Conservation (phyloP, 1,139 yeast genomes). For the Hansenula sp. region DNA sequence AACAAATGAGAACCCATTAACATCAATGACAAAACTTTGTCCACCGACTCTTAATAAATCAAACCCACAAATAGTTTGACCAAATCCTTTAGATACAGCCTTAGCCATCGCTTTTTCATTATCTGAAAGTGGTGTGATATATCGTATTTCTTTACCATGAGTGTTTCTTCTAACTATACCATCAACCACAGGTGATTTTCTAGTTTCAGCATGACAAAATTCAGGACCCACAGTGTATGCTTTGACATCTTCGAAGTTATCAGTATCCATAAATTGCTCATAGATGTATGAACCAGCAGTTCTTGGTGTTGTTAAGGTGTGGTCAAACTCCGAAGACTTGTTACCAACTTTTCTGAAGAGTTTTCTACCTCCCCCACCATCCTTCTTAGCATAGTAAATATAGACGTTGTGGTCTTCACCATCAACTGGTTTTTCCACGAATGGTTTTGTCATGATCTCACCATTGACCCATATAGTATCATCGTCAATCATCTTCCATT, state of each 20-base stretch:
- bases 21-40: conserved; percentile 89
- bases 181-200: conserved; percentile 98
- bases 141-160: conserved; percentile 94
- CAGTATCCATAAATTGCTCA: conserved; percentile 96
- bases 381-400: conserved; percentile 80
- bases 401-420: conserved; percentile 98
- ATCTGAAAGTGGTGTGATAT: conserved; percentile 71
- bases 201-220: conserved; percentile 95
- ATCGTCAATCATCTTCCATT: conserved; percentile 81
- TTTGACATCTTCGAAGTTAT: conserved; percentile 96
- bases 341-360: conserved; percentile 95
- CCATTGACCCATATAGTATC: conserved; percentile 85
- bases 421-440: conserved; percentile 97
- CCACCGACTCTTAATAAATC: conserved; percentile 89
- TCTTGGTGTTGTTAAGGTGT: conserved; percentile 67
- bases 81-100: conserved; percentile 68
- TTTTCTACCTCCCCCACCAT: conserved; percentile 97
- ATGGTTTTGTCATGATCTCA: conserved; percentile 71
- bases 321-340: conserved; percentile 95
- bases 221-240: conserved; percentile 93
- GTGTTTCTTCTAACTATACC: conserved; percentile 97
- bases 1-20: conserved; percentile 96
- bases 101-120: conserved; percentile 80
- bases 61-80: conserved; percentile 97
- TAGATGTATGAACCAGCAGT: conserved; percentile 90